Conservation (phyloP, 139 green algal species). For the Picocystis salinarum region DNA sequence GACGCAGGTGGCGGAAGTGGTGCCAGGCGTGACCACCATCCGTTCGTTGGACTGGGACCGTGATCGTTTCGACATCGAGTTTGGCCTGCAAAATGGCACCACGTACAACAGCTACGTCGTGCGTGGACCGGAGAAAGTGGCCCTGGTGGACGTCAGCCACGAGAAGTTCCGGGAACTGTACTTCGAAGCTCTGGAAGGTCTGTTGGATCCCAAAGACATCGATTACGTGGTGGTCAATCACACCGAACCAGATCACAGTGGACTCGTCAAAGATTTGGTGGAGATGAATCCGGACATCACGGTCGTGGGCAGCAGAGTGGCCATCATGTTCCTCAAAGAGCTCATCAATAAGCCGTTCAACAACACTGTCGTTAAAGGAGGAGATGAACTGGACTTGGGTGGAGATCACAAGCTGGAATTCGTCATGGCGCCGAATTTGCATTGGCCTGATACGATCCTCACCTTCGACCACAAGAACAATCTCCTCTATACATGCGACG, state of each 20-base stretch:
- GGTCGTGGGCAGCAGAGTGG: conserved; percentile 68
- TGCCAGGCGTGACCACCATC: conserved; percentile 63
- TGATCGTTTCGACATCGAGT: conserved; percentile 93
- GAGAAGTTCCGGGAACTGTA: conserved; percentile 90
- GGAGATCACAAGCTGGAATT: conserved; percentile 81
- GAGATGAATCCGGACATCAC: conserved; percentile 52
- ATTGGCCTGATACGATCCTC: conserved; percentile 94
- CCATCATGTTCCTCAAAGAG: conserved; percentile 40
- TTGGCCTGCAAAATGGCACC: conserved; percentile 57
- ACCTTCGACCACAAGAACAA: conserved; percentile 60
- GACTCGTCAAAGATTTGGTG: conserved; percentile 67
- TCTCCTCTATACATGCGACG: conserved; percentile 92
- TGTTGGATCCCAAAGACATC: conserved; percentile 21
- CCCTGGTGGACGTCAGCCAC: conserved; percentile 78
- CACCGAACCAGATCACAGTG: conserved; percentile 84
- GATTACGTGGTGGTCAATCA: conserved; percentile 74
- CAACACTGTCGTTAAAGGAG: conserved; percentile 48
- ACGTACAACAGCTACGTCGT: conserved; percentile 96
- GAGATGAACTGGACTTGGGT: conserved; percentile 70
- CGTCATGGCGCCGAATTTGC: conserved; percentile 89
- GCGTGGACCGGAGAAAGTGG: conserved; percentile 62
- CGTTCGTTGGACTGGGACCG: conserved; percentile 72
- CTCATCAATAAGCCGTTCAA: conserved; percentile 32
- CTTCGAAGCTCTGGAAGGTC: conserved; percentile 25
- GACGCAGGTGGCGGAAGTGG: conserved; percentile 48